Conservation (phyloP, 2,329 filamentous ascomycete genomes). For the Knufia petricola region DNA sequence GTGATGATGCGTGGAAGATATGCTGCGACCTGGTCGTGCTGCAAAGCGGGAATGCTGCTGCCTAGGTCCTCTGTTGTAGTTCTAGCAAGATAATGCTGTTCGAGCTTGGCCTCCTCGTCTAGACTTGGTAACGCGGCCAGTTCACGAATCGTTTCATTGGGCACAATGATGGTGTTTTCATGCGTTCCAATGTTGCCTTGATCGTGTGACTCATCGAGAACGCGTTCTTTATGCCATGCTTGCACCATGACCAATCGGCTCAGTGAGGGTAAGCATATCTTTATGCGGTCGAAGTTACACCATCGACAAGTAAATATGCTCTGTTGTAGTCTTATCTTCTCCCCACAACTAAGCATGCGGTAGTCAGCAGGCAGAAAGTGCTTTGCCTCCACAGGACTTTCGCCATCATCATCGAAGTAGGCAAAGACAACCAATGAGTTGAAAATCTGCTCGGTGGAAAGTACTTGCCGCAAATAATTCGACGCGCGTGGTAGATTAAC, state of each 20-base stretch:
- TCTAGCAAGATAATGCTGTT: slow-evolving; percentile 7
- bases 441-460: slow-evolving; percentile 36
- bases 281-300: slow-evolving; percentile 31
- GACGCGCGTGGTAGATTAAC: slow-evolving; percentile 37
- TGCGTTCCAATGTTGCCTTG: slow-evolving; percentile 21
- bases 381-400: slow-evolving; percentile 26
- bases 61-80: background rate
- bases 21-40: background rate
- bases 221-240: slow-evolving; percentile 25
- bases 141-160: background rate
- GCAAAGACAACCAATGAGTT: slow-evolving; percentile 32
- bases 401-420: slow-evolving; percentile 32
- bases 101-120: slow-evolving; percentile 1
- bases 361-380: slow-evolving; percentile 31
- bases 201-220: slow-evolving; percentile 5
- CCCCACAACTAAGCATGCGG: slow-evolving; percentile 21
- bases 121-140: slow-evolving; percentile 4
- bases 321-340: slow-evolving; percentile 28
- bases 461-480: slow-evolving; percentile 28
- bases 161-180: background rate
- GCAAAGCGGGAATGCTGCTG: slow-evolving; percentile 1
- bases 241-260: slow-evolving; percentile 28
- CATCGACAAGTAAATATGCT: slow-evolving; percentile 31
- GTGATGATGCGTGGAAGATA: slow-evolving; percentile 11
- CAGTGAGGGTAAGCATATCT: slow-evolving; percentile 28